Conservation (phyloP, 2,329 filamentous ascomycete species). For the Diplocarpon rosae region DNA sequence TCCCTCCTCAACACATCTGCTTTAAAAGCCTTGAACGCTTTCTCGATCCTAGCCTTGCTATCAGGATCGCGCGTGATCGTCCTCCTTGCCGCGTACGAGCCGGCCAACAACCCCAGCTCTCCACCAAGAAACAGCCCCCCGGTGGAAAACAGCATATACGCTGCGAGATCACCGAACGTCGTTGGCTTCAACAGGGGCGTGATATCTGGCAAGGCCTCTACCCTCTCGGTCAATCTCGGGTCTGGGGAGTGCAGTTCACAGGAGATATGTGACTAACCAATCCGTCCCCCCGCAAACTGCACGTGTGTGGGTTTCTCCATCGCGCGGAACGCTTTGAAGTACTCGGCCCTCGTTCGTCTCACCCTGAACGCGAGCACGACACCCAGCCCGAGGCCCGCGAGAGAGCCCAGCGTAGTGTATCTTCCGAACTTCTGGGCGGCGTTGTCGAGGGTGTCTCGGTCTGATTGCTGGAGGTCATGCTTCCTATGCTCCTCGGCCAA, state of each 20-base stretch:
- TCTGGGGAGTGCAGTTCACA: too few relatives aligned
- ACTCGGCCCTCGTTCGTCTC: slow-evolving; percentile 40
- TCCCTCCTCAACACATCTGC: slow-evolving; percentile 52
- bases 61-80: slow-evolving; percentile 43
- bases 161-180: slow-evolving; percentile 46
- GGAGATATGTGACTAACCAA: slow-evolving; percentile 30
- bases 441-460: slow-evolving; percentile 10
- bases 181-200: slow-evolving; percentile 46
- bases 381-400: slow-evolving; percentile 48
- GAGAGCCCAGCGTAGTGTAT: slow-evolving; percentile 46
- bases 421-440: slow-evolving; percentile 44
- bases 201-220: slow-evolving; percentile 51
- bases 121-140: slow-evolving; percentile 55
- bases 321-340: slow-evolving; percentile 51
- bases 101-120: slow-evolving; percentile 48
- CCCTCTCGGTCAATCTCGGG: neutral
- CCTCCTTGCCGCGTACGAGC: slow-evolving; percentile 41
- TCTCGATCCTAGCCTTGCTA: slow-evolving; percentile 45
- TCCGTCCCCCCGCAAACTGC: slow-evolving; percentile 48
- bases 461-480: slow-evolving; percentile 7
- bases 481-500: slow-evolving; percentile 11
- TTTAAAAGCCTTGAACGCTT: slow-evolving; percentile 49
- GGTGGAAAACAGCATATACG: slow-evolving; percentile 50
- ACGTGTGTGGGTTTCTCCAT: slow-evolving; percentile 51
- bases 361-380: slow-evolving; percentile 46